These are phyloP conservation scores for Stevia rebaudiana DNA, from an alignment of 140 eudicot species.

Conservation along the genomic window DNA sequence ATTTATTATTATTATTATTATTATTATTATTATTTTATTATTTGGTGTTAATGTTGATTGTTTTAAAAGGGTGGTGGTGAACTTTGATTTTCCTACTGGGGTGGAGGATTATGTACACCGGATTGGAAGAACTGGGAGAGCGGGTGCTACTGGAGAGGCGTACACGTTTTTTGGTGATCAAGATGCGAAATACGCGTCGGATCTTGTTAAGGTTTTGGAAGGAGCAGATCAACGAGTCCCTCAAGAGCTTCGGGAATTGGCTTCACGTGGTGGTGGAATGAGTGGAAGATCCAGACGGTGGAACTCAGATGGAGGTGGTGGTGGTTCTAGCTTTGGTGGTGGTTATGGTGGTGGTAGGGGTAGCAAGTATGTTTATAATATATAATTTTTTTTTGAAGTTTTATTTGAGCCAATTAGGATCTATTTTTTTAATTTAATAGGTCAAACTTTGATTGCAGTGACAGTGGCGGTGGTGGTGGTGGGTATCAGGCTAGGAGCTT, in stretches of 20 bases:
- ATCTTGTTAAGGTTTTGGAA: constrained; percentile 72
- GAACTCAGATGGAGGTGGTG: constrained; percentile 65
- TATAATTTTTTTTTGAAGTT: no score
- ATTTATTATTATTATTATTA: neutral
- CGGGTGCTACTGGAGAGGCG: constrained; percentile 94
- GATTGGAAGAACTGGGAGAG: constrained; percentile 97
- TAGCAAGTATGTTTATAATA: no score
- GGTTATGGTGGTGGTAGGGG: constrained; percentile 59
- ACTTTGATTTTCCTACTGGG: constrained; percentile 89
- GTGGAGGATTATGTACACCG: constrained; percentile 97
- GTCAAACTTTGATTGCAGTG: constrained; percentile 23
- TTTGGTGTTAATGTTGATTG: neutral
- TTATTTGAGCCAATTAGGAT: neutral
- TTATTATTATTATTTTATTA: no score
- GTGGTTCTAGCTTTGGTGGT: constrained; percentile 39
- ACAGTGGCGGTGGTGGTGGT: constrained; percentile 33
- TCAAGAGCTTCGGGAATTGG: constrained; percentile 67
- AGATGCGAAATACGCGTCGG: constrained; percentile 83
- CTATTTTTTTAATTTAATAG: neutral
- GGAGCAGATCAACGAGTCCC: constrained; percentile 93
- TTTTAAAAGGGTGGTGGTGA: constrained; percentile 71
- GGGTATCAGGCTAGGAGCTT: constrained; percentile 49
- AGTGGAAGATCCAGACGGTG: constrained; percentile 57
- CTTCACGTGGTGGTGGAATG: constrained; percentile 86
- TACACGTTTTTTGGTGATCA: constrained; percentile 75